Conservation (phyloP, 129 eudicot species). For the Flaveria trinervia region DNA sequence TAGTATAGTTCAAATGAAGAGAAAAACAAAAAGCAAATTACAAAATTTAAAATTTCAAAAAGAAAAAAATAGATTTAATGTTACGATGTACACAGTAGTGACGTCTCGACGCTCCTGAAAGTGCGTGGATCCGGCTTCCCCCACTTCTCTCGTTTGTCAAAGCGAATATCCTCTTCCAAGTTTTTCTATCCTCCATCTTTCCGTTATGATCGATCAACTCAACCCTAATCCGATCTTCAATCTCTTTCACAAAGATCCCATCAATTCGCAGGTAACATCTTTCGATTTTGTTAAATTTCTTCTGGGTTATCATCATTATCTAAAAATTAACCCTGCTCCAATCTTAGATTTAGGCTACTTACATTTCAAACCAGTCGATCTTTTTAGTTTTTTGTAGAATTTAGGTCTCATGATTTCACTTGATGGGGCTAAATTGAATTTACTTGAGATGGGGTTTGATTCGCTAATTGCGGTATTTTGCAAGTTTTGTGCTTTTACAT, state of each 20-base stretch:
- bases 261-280: conserved; percentile 11
- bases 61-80: too few relatives aligned
- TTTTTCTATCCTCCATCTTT: conserved; percentile 18
- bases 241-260: background rate
- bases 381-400: conserved; percentile 11
- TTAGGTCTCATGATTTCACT: conserved; percentile 16
- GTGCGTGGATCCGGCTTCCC: conserved; percentile 29
- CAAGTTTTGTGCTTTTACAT: background rate
- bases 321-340: background rate
- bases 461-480: conserved; percentile 8
- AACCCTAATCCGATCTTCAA: conserved; percentile 31
- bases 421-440: background rate
- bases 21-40: too few relatives aligned
- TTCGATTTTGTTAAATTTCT: background rate
- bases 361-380: conserved; percentile 31
- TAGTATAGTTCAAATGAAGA: too few relatives aligned
- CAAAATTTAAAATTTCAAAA: too few relatives aligned
- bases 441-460: conserved; percentile 9
- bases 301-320: background rate
- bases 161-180: conserved; percentile 19
- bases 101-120: conserved; percentile 12
- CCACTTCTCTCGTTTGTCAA: conserved; percentile 12
- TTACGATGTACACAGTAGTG: too few relatives aligned
- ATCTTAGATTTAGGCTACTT: conserved; percentile 42
- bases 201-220: background rate